phyloP scores from a whole-genome alignment of 1,284 basidiomycete species.

The Grifola frondosa region DNA sequence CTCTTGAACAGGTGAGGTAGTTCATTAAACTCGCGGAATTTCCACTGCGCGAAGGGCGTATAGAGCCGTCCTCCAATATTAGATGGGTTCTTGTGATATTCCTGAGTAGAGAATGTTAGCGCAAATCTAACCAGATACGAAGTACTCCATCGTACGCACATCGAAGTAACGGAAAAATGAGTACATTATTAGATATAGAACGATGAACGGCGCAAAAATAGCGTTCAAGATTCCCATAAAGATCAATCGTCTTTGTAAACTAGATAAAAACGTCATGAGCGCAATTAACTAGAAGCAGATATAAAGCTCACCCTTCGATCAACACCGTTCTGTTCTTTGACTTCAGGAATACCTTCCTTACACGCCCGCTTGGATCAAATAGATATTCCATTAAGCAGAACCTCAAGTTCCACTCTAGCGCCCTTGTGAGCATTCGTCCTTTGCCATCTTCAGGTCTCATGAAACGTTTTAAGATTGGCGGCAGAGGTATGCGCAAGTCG shows the following conservation, averaged over 20 bases:
- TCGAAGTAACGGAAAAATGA: slow-evolving; percentile 99
- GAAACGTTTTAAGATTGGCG: slow-evolving; percentile 51
- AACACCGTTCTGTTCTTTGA: slow-evolving; percentile 76
- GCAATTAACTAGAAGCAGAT: neutral
- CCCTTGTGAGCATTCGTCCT: slow-evolving; percentile 79
- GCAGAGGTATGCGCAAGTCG: slow-evolving; percentile 83
- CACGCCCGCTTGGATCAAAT: slow-evolving; percentile 85
- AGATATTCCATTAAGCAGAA: slow-evolving; percentile 95
- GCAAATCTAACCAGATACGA: neutral
- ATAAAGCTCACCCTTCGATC: slow-evolving; percentile 73
- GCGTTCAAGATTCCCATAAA: slow-evolving; percentile 97
- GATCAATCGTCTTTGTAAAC: slow-evolving; percentile 82
- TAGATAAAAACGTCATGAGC: slow-evolving; percentile 31
- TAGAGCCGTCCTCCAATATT: slow-evolving; percentile 91
- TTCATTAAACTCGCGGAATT: slow-evolving; percentile 99
- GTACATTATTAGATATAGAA: slow-evolving; percentile 95
- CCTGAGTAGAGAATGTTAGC: slow-evolving; percentile 47
- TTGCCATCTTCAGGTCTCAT: slow-evolving; percentile 52
- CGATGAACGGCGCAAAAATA: slow-evolving; percentile 95
- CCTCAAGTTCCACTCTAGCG: slow-evolving; percentile 94
- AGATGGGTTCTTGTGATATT: slow-evolving; percentile 98
- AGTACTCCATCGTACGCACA: too few relatives aligned
- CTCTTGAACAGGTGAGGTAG: slow-evolving; percentile 90
- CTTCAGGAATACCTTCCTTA: slow-evolving; percentile 88
- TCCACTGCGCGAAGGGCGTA: slow-evolving; percentile 95